Conservation (phyloP, 2,329 filamentous ascomycete species). For the Pseudogymnoascus sp. region DNA sequence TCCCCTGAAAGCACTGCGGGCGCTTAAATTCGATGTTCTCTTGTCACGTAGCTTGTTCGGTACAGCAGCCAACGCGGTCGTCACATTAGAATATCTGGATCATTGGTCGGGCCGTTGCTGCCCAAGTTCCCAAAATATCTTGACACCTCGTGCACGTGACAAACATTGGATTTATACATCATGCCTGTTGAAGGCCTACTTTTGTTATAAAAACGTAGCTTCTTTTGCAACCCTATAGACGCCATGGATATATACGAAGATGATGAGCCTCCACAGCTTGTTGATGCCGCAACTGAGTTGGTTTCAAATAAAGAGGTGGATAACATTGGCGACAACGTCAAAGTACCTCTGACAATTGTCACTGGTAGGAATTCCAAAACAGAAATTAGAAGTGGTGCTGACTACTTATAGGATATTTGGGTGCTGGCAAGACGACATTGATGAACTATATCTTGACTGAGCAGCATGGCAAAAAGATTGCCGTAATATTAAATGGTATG, state of each 20-base stretch:
- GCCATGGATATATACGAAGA: slow-evolving; percentile 56
- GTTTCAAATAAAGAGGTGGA: slow-evolving; percentile 30
- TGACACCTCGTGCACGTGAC: not conserved
- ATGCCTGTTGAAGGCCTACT: not conserved
- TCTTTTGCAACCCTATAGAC: slow-evolving; percentile 8
- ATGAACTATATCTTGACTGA: slow-evolving; percentile 94
- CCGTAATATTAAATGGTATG: slow-evolving; percentile 87
- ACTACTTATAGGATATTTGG: slow-evolving; percentile 67
- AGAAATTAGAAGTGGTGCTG: not conserved
- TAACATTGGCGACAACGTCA: slow-evolving; percentile 45
- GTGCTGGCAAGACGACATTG: slow-evolving; percentile 89
- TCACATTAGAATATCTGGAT: slow-evolving; percentile 5
- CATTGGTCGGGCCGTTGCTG: slow-evolving; percentile 2
- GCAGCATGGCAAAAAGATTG: slow-evolving; percentile 94
- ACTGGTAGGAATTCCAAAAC: slow-evolving; percentile 47
- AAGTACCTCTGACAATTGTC: slow-evolving; percentile 78
- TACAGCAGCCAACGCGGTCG: not conserved
- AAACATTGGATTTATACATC: not conserved
- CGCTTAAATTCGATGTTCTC: slow-evolving; percentile 5
- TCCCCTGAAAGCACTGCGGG: not conserved
- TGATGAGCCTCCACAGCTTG: slow-evolving; percentile 58
- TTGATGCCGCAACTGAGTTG: slow-evolving; percentile 36
- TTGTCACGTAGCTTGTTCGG: slow-evolving; percentile 6
- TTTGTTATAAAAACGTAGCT: not conserved
- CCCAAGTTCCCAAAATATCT: not conserved